Base-by-base conservation (phyloP, 1,284 basidiomycete genomes). In the Peniophora sp. region DNA sequence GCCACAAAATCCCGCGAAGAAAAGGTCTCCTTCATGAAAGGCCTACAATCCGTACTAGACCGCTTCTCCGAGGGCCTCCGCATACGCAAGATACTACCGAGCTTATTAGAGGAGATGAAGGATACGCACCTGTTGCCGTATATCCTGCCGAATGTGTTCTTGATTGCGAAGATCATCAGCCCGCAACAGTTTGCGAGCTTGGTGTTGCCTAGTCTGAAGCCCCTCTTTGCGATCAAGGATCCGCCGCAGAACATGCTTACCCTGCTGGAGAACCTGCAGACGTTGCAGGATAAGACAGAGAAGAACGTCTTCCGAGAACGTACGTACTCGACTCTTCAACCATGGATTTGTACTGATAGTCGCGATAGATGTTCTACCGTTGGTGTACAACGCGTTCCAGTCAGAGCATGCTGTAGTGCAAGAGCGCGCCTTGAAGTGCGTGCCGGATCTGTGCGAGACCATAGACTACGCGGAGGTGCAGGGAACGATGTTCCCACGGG, bases 181-280 rank as follows among this genome's bases (percentile, higher is more conserved):
- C 77, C 92, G 34, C 65, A 77, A 14, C 92, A 96, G 61, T 99
- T 99, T 62, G 85, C 86, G 0, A 73, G 72, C 1, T 78, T 83
- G 47, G 90, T 95, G 3, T 72, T 99, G 10, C 92, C 92, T 1
- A 90, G 86, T 61, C 74, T 99, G 35, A 93, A 90, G 62, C 95
- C 95, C 0, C 68, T 99, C 12, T 99, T 99, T 59, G 74, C 73
- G 0, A 73, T 98, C 59, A 94, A 91, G 66, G 97, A 99, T 62
- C 96, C 97, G 20, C 94, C 96, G 0, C 95, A 98, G 67, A 97
- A 95, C 59, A 94, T 97, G 88, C 68, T 96, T 50, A 95, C 92
- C 0, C 69, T 97, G 22, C 68, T 99, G 37, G 95, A 97, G 55
- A 95, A 97, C 62, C 75, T 98, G 14, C 72, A 79, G 20, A 79